phyloP scores from a whole-genome alignment of 495 filamentous ascomycete species.

The Neurospora terricola region DNA sequence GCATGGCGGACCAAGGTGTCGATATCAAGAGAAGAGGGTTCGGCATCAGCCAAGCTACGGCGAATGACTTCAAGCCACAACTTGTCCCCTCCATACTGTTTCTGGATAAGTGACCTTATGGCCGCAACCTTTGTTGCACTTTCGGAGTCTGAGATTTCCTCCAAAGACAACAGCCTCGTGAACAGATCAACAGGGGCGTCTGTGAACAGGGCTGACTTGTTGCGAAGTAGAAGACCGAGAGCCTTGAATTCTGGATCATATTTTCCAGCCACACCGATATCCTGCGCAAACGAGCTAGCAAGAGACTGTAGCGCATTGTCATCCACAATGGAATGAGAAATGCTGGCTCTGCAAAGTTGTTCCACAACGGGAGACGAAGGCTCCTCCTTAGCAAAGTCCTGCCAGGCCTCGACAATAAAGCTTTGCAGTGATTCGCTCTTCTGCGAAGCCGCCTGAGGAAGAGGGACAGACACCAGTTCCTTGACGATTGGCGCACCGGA shows the following conservation, averaged over 20 bases:
- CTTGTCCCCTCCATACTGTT: slow-evolving; percentile 16
- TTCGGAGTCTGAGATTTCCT: slow-evolving; percentile 29
- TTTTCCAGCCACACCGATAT: slow-evolving; percentile 7
- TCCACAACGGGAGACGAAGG: slow-evolving; percentile 14
- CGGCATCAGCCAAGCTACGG: slow-evolving; percentile 30
- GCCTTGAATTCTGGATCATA: slow-evolving; percentile 20
- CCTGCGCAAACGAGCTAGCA: slow-evolving; percentile 16
- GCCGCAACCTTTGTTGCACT: slow-evolving; percentile 23
- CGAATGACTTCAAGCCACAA: slow-evolving; percentile 30
- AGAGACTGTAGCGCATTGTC: slow-evolving; percentile 17
- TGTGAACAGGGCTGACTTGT: slow-evolving; percentile 23
- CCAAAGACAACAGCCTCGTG: slow-evolving; percentile 33
- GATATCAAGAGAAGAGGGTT: slow-evolving; percentile 30
- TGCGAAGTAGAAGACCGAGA: slow-evolving; percentile 30
- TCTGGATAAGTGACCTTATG: slow-evolving; percentile 25
- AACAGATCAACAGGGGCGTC: slow-evolving; percentile 31
- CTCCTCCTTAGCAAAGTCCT: slow-evolving; percentile 17
- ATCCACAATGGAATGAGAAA: slow-evolving; percentile 24
- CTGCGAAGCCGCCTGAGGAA: slow-evolving; percentile 17
- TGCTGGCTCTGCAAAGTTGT: slow-evolving; percentile 29
- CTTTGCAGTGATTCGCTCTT: slow-evolving; percentile 24
- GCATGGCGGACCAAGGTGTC: slow-evolving; percentile 37
- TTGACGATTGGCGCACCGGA: slow-evolving; percentile 15
- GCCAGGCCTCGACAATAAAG: slow-evolving; percentile 27
- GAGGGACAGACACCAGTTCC: slow-evolving; percentile 28